These are phyloP conservation scores for Lactifluus pinguis DNA, from an alignment of 768 basidiomycete species.

Conservation along the genomic window DNA sequence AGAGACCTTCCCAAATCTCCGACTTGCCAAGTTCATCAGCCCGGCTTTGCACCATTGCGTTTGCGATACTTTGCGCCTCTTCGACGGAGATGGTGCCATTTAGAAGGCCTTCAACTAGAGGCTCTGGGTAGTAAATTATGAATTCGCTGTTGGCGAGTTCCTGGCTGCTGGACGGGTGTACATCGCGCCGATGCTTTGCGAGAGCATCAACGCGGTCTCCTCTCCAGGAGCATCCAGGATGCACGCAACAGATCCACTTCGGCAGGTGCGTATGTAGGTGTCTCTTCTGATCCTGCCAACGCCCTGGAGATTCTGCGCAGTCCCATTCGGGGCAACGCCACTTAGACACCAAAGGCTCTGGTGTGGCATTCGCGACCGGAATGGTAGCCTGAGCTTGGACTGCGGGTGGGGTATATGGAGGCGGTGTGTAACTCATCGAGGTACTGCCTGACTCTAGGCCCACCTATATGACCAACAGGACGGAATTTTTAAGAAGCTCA, in stretches of 20 bases:
- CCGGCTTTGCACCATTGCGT: neutral
- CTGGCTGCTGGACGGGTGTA: neutral
- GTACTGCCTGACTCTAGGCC: no score
- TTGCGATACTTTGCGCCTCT: neutral
- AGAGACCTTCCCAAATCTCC: neutral
- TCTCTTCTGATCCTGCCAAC: neutral
- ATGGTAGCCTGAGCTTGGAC: no score
- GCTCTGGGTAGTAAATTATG: neutral
- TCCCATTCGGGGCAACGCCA: neutral
- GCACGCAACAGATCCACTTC: neutral
- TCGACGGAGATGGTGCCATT: neutral
- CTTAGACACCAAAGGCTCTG: no score
- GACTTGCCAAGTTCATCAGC: neutral
- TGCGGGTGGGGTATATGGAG: no score
- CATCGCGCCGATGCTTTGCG: neutral
- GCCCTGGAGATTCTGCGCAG: neutral
- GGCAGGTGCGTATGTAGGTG: neutral
- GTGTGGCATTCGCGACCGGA: no score
- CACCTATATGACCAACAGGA: no score
- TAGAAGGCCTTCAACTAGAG: neutral
- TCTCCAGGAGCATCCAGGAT: constrained; percentile 1
- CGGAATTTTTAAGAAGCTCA: no score
- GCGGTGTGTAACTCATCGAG: no score
- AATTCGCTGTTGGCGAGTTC: neutral
- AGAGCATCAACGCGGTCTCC: neutral